Conservation (phyloP, 345 rosid species). For the Eucalyptus tenuipes region DNA sequence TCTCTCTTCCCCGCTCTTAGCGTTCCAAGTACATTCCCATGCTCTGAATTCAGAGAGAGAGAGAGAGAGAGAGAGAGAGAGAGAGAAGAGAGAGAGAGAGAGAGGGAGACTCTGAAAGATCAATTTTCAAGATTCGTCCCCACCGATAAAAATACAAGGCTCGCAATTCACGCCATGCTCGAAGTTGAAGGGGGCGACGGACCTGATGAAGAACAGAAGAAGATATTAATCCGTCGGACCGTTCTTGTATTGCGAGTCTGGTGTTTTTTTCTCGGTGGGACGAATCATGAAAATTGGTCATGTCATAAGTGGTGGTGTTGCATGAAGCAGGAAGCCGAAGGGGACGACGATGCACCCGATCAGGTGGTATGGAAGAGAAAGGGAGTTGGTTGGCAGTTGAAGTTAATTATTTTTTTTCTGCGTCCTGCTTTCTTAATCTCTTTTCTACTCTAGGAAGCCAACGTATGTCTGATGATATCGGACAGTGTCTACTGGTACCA, state of each 20-base stretch:
- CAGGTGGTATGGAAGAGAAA: not conserved
- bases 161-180: not conserved
- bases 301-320: accelerated
- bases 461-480: not conserved
- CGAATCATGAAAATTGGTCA: not conserved
- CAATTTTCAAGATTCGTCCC: not conserved
- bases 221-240: not conserved
- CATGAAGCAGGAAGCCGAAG: not conserved
- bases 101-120: not conserved
- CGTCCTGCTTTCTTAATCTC: not conserved
- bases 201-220: not conserved
- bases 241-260: not conserved
- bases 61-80: too few species aligned
- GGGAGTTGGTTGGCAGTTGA: not conserved
- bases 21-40: not conserved
- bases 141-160: not conserved
- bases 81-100: not conserved
- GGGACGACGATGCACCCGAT: not conserved
- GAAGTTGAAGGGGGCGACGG: not conserved
- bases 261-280: not conserved
- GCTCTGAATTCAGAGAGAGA: not conserved
- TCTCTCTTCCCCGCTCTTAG: not conserved
- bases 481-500: not conserved
- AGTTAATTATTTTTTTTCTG: not conserved
- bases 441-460: not conserved